Conservation (phyloP, 2,329 filamentous ascomycete genomes). For the Zarea fungicola region DNA sequence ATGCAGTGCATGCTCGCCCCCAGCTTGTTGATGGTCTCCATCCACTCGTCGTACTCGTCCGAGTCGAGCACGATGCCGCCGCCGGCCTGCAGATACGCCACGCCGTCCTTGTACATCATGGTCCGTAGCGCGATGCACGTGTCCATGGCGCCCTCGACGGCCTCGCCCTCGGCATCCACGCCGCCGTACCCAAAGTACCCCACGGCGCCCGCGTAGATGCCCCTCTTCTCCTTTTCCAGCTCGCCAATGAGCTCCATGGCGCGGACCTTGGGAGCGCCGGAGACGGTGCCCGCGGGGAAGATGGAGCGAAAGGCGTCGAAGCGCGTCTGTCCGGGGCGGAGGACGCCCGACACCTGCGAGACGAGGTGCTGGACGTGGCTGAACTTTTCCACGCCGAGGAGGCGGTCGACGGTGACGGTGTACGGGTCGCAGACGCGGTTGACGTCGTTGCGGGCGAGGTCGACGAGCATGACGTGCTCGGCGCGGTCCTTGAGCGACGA, state of each 20-base stretch:
- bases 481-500: conserved; percentile 85
- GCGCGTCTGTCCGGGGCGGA: conserved; percentile 75
- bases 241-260: conserved; percentile 98
- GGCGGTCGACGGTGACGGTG: conserved; percentile 81
- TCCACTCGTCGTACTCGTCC: conserved; percentile 85
- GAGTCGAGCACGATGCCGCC: conserved; percentile 95
- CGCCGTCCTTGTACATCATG: conserved; percentile 87
- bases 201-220: conserved; percentile 91
- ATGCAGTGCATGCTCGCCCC: conserved; percentile 87
- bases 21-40: conserved; percentile 93
- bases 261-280: conserved; percentile 88
- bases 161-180: conserved; percentile 57
- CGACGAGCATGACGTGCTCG: conserved; percentile 96
- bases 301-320: conserved; percentile 96
- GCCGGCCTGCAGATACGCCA: conserved; percentile 85
- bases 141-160: conserved; percentile 83
- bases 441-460: conserved; percentile 92
- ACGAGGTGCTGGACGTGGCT: conserved; percentile 97
- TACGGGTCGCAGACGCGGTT: conserved; percentile 91
- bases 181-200: conserved; percentile 91
- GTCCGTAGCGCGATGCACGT: conserved; percentile 77
- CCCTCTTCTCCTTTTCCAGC: conserved; percentile 87
- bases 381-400: conserved; percentile 94
- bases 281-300: conserved; percentile 94
- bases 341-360: conserved; percentile 88